A percentile compares a stretch with the other conserved stretches of the same genome.
These are phyloP conservation scores for Tetrahymena malaccensis DNA, from an alignment of 73 alveolate genomes.

Conservation along the genomic window DNA sequence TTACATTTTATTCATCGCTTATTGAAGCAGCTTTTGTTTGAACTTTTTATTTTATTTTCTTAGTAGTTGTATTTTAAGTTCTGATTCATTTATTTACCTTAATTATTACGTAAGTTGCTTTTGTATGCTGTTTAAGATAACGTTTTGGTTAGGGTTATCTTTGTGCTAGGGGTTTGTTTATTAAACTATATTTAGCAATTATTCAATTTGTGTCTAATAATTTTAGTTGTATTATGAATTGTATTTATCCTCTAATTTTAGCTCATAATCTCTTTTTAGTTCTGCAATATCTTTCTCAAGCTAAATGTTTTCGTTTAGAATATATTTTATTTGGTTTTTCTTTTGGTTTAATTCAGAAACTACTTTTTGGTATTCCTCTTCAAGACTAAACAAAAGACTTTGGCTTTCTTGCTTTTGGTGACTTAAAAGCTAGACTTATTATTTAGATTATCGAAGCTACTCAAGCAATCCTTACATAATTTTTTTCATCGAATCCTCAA, in stretches of 20 bases:
- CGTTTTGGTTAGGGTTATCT: background rate
- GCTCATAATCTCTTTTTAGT: background rate
- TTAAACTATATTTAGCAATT: background rate
- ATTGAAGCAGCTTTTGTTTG: background rate
- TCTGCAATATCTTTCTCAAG: background rate
- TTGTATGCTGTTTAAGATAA: background rate
- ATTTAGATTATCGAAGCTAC: background rate
- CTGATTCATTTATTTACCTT: background rate
- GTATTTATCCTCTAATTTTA: background rate
- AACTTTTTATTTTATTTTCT: background rate
- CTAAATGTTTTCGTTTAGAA: background rate
- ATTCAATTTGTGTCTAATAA: background rate
- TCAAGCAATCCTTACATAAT: background rate
- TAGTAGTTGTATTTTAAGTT: background rate
- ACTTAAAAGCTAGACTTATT: background rate
- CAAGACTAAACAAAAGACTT: background rate
- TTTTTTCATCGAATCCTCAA: background rate
- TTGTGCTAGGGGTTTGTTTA: background rate
- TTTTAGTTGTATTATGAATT: background rate
- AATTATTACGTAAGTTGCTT: background rate
- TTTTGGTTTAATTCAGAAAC: background rate
- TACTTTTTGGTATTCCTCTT: background rate
- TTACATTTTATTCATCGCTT: background rate
- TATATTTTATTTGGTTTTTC: background rate
- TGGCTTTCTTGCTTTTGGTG: background rate